phyloP scores from a whole-genome alignment of 2,329 filamentous ascomycete species.

The Graphilbum ipis-grandicollis region DNA sequence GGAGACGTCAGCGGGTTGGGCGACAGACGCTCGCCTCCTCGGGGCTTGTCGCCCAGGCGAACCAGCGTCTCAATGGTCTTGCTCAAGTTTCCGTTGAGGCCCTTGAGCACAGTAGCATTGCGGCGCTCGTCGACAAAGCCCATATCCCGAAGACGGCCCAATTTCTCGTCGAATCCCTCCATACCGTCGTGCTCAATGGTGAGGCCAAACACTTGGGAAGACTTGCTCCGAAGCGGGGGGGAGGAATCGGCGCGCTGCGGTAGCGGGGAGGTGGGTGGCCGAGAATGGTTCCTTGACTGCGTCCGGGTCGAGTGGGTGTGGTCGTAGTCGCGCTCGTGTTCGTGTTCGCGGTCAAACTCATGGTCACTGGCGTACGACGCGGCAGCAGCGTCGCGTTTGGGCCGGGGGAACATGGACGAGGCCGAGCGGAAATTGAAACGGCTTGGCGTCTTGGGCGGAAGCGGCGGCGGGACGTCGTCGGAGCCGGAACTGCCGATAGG shows the following conservation, averaged over 20 bases:
- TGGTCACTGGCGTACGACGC: slow-evolving; percentile 8
- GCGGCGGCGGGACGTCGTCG: slow-evolving; percentile 43
- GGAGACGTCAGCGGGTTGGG: slow-evolving; percentile 20
- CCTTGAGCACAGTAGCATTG: slow-evolving; percentile 64
- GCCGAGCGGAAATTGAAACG: slow-evolving; percentile 39
- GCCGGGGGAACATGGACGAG: slow-evolving; percentile 51
- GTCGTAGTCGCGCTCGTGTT: slow-evolving; percentile 7
- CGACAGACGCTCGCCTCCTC: slow-evolving; percentile 28
- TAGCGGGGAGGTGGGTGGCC: slow-evolving; percentile 5
- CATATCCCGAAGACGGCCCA: slow-evolving; percentile 70
- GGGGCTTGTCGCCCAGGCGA: slow-evolving; percentile 62
- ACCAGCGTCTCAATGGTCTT: slow-evolving; percentile 72
- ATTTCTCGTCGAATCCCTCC: slow-evolving; percentile 51
- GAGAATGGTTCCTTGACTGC: neutral
- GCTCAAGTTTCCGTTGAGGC: slow-evolving; percentile 70
- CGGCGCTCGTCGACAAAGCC: slow-evolving; percentile 73
- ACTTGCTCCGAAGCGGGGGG: slow-evolving; percentile 33
- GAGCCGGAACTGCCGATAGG: slow-evolving; percentile 32
- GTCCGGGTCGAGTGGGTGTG: slow-evolving; percentile 17
- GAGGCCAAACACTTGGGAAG: slow-evolving; percentile 52
- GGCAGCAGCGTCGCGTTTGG: slow-evolving; percentile 32
- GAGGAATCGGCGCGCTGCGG: slow-evolving; percentile 16
- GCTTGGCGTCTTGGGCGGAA: slow-evolving; percentile 48
- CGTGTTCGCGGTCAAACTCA: slow-evolving; percentile 5
- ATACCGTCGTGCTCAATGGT: slow-evolving; percentile 34